Percentiles rank a stretch among this genome's conserved stretches.
phyloP scores from a whole-genome alignment of 306 rosid genomes.

The Quercus alba region DNA sequence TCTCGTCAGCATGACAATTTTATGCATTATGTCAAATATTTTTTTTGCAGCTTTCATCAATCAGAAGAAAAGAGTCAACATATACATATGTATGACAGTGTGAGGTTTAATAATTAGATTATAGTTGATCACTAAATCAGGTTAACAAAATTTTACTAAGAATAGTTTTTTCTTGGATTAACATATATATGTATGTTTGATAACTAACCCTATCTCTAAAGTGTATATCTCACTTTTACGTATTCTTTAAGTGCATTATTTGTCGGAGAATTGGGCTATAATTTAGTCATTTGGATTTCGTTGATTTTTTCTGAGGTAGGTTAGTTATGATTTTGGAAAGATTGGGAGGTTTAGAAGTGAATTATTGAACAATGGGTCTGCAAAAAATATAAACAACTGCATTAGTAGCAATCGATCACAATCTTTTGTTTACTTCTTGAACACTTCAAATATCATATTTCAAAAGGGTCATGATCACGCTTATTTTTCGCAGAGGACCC shows the following conservation, averaged over 20 bases:
- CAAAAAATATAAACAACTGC: conserved; percentile 8
- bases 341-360: conserved; percentile 36
- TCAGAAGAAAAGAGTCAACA: background rate
- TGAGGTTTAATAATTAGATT: no score
- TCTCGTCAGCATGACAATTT: background rate
- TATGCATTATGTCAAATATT: background rate
- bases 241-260: conserved; percentile 4
- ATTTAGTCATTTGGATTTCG: conserved; percentile 2
- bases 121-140: no score
- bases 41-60: background rate
- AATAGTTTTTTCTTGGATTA: background rate
- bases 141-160: no score
- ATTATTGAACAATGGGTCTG: conserved; percentile 12
- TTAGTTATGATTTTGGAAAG: conserved; percentile 68
- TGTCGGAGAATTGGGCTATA: conserved; percentile 28
- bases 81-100: no score
- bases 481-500: conserved; percentile 33
- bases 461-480: conserved; percentile 30
- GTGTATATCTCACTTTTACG: no score
- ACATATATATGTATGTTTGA: background rate
- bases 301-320: conserved; percentile 37
- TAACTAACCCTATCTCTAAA: conserved; percentile 37
- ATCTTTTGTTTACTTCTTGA: conserved; percentile 40
- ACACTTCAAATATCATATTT: conserved; percentile 52
- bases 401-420: conserved; percentile 23